Conservation (phyloP, 352 stramenopile genomes). For the Globisporangium spinosum region DNA sequence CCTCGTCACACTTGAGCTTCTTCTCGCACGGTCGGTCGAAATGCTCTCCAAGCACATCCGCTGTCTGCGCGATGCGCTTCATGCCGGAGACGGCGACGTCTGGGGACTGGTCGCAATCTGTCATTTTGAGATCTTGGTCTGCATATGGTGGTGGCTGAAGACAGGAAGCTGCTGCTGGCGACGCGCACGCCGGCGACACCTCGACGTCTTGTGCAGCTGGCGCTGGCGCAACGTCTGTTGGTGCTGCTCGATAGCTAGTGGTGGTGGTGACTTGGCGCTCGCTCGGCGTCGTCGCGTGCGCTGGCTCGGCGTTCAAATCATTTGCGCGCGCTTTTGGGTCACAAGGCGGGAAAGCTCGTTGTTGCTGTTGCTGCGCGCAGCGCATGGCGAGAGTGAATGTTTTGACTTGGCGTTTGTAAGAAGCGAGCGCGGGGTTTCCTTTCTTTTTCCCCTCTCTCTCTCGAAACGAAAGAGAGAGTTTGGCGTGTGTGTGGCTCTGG, state of each 20-base stretch:
- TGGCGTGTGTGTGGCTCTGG: not conserved
- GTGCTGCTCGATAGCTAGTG: not conserved
- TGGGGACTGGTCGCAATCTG: not conserved
- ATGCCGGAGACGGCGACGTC: not conserved
- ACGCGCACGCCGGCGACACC: not conserved
- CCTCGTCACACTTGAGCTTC: constrained; percentile 34
- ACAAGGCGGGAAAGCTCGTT: not conserved
- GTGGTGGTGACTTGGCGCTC: not conserved
- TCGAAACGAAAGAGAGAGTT: not conserved
- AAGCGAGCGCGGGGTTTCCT: not conserved
- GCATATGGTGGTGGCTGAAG: not conserved
- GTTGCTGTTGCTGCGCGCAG: not conserved
- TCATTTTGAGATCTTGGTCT: constrained; percentile 9
- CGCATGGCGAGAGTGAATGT: constrained; percentile 3
- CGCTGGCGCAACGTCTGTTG: not conserved
- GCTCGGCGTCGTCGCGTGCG: not conserved
- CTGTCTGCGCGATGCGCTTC: constrained; percentile 9
- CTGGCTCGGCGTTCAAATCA: constrained; percentile 6
- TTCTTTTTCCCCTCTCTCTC: constrained; percentile 5
- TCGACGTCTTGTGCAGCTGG: not conserved
- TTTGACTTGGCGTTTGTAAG: constrained; percentile 18
- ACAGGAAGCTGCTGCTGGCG: not conserved
- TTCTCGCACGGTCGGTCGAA: constrained; percentile 37
- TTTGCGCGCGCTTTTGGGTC: constrained; percentile 13
- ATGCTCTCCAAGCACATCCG: constrained; percentile 1